Base-by-base conservation (phyloP, 805 yeast genomes). In the Limtongozyma cylindracea region DNA sequence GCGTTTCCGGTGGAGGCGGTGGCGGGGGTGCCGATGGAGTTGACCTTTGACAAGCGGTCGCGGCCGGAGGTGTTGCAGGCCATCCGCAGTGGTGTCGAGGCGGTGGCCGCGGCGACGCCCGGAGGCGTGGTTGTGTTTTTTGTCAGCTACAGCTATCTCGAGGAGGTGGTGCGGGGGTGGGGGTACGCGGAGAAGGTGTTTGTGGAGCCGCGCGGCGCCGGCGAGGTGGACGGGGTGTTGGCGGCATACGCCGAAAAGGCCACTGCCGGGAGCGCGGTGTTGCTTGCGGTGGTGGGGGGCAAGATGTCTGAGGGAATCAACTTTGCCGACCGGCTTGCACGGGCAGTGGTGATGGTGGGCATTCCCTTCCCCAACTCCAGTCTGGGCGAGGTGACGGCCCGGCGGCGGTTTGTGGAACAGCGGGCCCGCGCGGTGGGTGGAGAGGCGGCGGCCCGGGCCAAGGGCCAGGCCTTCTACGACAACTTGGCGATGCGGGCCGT, bases 271-370 rank as follows among this genome's bases (percentile, higher is more conserved):
- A 84, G 88, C 2, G 82, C 91, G 0, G 32, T 73, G 2, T 40
- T 82, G 4, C 48, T 84, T 14, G 66, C 93, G 0, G 92, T 84
- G 1, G 91, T 84, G 10, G 94, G 94, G 2, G 96, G 95, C 0
- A 71, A 71, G 35, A 53, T 82, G 45, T 76, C 92, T 0, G 96
- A 82, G 41, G 96, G 96, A 4, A 84, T 82, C 19, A 82, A 82
- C 37, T 82, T 84, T 39, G 61, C 82, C 8, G 84, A 80, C 35
- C 65, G 70, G 18, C 45, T 84, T n/a, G 93, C 93, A 1, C 51
- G 95, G 26, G 80, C 76, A 0, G 82, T 84, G 0, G 48, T 76
- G 2, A 70, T 84, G 72, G 51, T 77, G 8, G 96, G 95, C 0
- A 39, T 84, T 18, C 95, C 96, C 2, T 84, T 59, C 33, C 95